Evolutionary conservation across 106 monocot species (phyloP).

Genomic region (Iris macrosiphon): DNA sequence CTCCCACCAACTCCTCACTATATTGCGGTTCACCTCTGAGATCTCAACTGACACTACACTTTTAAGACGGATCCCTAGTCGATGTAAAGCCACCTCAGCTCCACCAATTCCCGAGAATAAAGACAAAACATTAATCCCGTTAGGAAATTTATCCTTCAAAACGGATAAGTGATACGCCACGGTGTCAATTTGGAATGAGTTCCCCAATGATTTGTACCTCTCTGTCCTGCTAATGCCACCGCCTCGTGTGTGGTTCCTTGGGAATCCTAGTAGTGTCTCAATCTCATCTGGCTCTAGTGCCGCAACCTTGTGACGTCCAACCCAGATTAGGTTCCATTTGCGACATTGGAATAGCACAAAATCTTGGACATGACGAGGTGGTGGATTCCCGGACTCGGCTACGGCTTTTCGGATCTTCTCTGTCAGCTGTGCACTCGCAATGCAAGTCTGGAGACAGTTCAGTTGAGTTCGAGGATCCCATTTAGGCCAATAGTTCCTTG

Average conservation of each 20-base stretch:
- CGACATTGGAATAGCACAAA: conserved; percentile 38
- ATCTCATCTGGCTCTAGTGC: conserved; percentile 71
- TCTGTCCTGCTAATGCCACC: conserved; percentile 55
- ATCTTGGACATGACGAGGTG: conserved; percentile 17
- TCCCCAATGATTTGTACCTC: conserved; percentile 52
- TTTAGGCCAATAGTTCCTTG: conserved; percentile 68
- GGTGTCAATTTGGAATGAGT: conserved; percentile 82
- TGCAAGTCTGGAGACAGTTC: conserved; percentile 61
- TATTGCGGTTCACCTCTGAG: conserved; percentile 45
- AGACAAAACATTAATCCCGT: conserved; percentile 60
- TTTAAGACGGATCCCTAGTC: conserved; percentile 49
- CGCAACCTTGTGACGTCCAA: conserved; percentile 59
- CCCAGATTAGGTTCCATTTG: conserved; percentile 80
- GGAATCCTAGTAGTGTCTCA: conserved; percentile 64
- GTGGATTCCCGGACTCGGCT: conserved; percentile 13
- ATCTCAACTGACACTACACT: conserved; percentile 65
- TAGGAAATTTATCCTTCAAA: conserved; percentile 53
- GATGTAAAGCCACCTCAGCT: conserved; percentile 78
- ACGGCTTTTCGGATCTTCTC: conserved; percentile 38
- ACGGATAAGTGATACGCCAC: conserved; percentile 76
- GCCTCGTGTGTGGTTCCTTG: conserved; percentile 65
- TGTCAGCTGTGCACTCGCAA: conserved; percentile 34
- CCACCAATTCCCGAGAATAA: conserved; percentile 84
- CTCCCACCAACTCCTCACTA: conserved; percentile 67
- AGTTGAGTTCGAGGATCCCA: conserved; percentile 66